Evolutionary conservation across 495 filamentous ascomycete genomes (phyloP).

Genomic region (Thermothielavioides terrestris): DNA sequence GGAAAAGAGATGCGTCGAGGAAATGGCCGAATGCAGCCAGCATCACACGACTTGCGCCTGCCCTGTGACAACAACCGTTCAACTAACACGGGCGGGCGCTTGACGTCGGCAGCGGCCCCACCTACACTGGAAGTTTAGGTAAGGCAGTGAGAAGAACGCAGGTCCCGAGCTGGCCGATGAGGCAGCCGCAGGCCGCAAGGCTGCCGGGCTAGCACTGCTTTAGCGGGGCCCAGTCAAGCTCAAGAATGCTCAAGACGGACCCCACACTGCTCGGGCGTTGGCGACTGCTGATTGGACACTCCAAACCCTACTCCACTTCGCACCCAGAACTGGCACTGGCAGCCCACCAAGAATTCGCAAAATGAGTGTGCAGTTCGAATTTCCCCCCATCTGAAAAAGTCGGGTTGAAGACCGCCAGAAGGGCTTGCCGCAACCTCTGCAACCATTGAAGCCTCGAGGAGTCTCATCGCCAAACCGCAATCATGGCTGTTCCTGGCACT

Average conservation of each 20-base stretch:
- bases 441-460: constrained; percentile 20
- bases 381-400: constrained; percentile 25
- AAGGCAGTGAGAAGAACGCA: too few species aligned
- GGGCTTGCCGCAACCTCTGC: constrained; percentile 22
- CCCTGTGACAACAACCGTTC: background rate
- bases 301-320: constrained; percentile 28
- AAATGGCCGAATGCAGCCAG: background rate
- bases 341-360: constrained; percentile 32
- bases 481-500: constrained; percentile 43
- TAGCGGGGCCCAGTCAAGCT: too few species aligned
- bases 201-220: too few species aligned
- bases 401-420: constrained; percentile 24
- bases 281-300: constrained; percentile 10
- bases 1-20: too few species aligned
- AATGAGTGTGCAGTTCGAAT: constrained; percentile 28
- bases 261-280: background rate
- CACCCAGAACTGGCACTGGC: constrained; percentile 12
- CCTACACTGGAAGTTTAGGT: too few species aligned
- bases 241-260: too few species aligned
- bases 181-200: background rate
- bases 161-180: background rate
- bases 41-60: constrained; percentile 5
- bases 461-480: constrained; percentile 32
- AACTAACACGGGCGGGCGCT: constrained; percentile 1
- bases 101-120: constrained; percentile 19